phyloP scores from a whole-genome alignment of 305 asterid genomes.

The Fraxinus albicans region DNA sequence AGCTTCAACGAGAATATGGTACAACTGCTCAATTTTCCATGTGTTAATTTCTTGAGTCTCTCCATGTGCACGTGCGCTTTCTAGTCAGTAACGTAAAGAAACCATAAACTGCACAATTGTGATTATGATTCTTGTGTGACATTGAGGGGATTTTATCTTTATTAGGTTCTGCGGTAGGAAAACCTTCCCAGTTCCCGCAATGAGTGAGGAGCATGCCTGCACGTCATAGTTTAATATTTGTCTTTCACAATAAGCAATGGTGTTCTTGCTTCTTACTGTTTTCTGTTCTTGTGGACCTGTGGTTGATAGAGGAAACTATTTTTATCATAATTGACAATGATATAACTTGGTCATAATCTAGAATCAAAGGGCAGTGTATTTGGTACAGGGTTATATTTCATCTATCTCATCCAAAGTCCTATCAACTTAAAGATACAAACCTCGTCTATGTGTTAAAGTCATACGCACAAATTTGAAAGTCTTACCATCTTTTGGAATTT shows the following conservation, averaged over 20 bases:
- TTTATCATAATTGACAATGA: neutral
- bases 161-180: neutral
- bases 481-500: neutral
- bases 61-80: neutral
- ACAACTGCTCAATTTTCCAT: constrained; percentile 13
- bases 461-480: neutral
- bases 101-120: neutral
- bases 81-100: neutral
- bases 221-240: neutral
- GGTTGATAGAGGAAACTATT: neutral
- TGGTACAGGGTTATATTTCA: neutral
- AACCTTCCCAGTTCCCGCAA: neutral
- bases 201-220: neutral
- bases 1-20: constrained; percentile 98
- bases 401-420: neutral
- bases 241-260: neutral
- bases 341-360: neutral
- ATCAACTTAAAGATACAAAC: neutral
- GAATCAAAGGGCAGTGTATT: neutral
- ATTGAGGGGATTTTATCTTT: neutral
- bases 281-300: neutral
- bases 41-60: constrained; percentile 1
- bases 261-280: neutral
- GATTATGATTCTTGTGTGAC: neutral
- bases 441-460: neutral